Evolutionary conservation across 768 basidiomycete species (phyloP).

Genomic region (Kwoniella pini): DNA sequence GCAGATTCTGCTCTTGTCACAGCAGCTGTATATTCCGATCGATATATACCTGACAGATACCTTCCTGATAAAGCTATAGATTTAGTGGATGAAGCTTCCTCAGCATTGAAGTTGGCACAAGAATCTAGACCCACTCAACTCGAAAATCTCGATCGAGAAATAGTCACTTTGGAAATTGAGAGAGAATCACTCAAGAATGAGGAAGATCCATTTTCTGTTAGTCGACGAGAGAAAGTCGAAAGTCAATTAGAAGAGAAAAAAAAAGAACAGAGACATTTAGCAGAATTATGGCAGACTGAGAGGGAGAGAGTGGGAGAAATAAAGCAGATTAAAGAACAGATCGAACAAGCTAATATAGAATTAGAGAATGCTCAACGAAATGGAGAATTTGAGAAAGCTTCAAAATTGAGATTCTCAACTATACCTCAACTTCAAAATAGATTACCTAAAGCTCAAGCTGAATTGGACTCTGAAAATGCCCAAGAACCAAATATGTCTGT

Average conservation of each 20-base stretch:
- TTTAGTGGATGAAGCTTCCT: constrained; percentile 89
- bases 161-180: constrained; percentile 85
- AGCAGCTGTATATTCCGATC: constrained; percentile 78
- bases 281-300: constrained; percentile 66
- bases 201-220: constrained; percentile 76
- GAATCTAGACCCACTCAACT: constrained; percentile 77
- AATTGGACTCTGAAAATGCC: constrained; percentile 58
- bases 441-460: constrained; percentile 63
- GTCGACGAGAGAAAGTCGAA: constrained; percentile 70
- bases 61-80: constrained; percentile 80
- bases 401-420: constrained; percentile 75
- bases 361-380: constrained; percentile 86
- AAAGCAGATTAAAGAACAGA: constrained; percentile 56
- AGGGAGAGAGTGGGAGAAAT: constrained; percentile 54
- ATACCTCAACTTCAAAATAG: constrained; percentile 78
- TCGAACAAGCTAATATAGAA: constrained; percentile 81
- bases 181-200: constrained; percentile 87
- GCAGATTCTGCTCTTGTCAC: constrained; percentile 85
- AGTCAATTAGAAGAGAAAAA: constrained; percentile 64
- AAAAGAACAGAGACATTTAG: constrained; percentile 65
- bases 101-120: constrained; percentile 79
- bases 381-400: constrained; percentile 81
- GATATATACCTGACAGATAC: constrained; percentile 83
- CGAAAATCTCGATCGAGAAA: constrained; percentile 76
- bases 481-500: constrained; percentile 65